Evolutionary conservation across 345 rosid species (phyloP).

Genomic region (Capsella bursapastoris): DNA sequence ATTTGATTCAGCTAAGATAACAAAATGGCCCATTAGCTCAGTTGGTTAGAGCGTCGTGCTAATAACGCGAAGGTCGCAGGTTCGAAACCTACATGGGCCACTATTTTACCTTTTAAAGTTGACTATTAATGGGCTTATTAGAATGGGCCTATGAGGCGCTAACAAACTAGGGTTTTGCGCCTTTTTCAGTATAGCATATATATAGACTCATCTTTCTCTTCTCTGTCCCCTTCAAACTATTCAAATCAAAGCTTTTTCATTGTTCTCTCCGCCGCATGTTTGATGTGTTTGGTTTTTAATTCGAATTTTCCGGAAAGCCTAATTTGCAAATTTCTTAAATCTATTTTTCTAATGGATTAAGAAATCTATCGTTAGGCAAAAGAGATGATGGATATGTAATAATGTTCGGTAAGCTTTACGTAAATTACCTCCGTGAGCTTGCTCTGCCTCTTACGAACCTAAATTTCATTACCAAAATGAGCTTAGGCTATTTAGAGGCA

Average conservation of each 20-base stretch:
- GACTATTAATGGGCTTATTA: too few relatives aligned
- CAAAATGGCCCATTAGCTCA: slow-evolving; percentile 46
- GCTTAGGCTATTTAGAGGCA: background rate
- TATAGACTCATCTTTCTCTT: background rate
- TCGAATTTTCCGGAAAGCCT: background rate
- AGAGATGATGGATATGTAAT: slow-evolving; percentile 28
- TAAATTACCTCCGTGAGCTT: background rate
- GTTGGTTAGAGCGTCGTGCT: slow-evolving; percentile 93
- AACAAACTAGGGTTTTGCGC: slow-evolving; percentile 22
- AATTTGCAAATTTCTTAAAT: slow-evolving; percentile 34
- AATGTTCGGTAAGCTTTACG: background rate
- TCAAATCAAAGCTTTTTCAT: background rate
- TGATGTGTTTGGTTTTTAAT: too few relatives aligned
- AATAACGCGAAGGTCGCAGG: slow-evolving; percentile 92
- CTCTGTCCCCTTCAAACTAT: accelerated
- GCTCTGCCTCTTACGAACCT: slow-evolving; percentile 9
- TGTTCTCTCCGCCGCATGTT: background rate
- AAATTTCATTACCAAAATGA: background rate
- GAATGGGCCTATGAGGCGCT: background rate
- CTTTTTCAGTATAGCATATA: background rate
- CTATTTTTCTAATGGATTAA: slow-evolving; percentile 7
- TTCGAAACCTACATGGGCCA: slow-evolving; percentile 47
- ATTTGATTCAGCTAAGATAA: too few relatives aligned
- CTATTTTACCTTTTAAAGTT: too few relatives aligned
- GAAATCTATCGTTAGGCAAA: slow-evolving; percentile 40